Evolutionary conservation across 2,329 filamentous ascomycete species (phyloP).

Genomic region (Aspergillus sp.): DNA sequence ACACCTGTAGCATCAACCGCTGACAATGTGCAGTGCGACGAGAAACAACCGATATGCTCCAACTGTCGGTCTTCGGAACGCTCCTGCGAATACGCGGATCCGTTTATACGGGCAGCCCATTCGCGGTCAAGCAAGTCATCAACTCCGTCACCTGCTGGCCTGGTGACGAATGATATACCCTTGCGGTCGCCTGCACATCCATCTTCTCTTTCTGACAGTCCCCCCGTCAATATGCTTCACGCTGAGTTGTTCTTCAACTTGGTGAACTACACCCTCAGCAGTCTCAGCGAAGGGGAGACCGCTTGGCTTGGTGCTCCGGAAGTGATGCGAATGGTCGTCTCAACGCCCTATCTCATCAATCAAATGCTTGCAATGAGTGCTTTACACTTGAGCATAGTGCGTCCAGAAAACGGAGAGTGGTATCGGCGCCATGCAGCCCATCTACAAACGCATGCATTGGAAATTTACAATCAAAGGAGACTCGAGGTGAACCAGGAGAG

Average conservation of each 20-base stretch:
- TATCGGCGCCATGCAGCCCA: slow-evolving; percentile 38
- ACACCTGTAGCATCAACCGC: neutral
- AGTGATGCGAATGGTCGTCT: slow-evolving; percentile 9
- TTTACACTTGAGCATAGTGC: slow-evolving; percentile 43
- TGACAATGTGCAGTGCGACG: slow-evolving; percentile 33
- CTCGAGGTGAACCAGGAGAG: slow-evolving; percentile 18
- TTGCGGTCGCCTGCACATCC: neutral
- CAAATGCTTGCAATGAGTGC: slow-evolving; percentile 51
- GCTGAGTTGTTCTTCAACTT: slow-evolving; percentile 34
- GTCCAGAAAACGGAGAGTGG: slow-evolving; percentile 38
- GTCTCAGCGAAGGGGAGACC: neutral
- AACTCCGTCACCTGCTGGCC: neutral
- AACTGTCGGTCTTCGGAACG: slow-evolving; percentile 33
- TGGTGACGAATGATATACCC: neutral
- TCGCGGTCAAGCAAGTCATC: slow-evolving; percentile 1
- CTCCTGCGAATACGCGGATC: slow-evolving; percentile 19
- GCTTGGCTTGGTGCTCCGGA: neutral
- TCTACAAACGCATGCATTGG: slow-evolving; percentile 33
- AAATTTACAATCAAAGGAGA: slow-evolving; percentile 16
- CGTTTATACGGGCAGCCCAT: neutral
- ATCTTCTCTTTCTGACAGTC: slow-evolving; percentile 7
- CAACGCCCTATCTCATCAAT: slow-evolving; percentile 51
- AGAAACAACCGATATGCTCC: slow-evolving; percentile 34
- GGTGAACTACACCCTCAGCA: slow-evolving; percentile 14
- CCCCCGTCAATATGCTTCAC: slow-evolving; percentile 32